phyloP scores from a whole-genome alignment of 495 filamentous ascomycete genomes.

The Penicillium fimorum region DNA sequence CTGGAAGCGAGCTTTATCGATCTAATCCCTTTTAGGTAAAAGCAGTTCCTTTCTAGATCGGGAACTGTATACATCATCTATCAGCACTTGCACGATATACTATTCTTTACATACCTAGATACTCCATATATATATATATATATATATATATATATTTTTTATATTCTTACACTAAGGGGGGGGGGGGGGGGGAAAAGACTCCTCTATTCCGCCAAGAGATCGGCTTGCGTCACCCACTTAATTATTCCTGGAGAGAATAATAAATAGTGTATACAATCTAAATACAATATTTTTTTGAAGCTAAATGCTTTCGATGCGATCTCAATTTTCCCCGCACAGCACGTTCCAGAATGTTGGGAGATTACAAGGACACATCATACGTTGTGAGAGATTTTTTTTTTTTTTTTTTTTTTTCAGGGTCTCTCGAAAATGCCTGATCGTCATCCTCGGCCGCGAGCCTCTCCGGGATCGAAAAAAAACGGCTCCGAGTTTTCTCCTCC shows the following conservation, averaged over 20 bases:
- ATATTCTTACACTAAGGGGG: no score
- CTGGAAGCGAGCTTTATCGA: no score
- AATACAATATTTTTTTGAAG: no score
- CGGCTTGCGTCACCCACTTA: conserved; percentile 27
- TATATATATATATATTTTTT: no score
- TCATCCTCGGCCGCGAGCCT: conserved; percentile 25
- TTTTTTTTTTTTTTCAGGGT: not conserved
- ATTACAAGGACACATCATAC: not conserved
- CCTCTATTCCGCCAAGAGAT: conserved; percentile 17
- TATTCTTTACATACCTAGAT: no score
- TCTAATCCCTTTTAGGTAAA: not conserved
- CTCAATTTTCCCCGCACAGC: conserved; percentile 19
- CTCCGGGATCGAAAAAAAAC: conserved; percentile 22
- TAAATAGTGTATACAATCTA: no score
- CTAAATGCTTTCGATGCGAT: conserved; percentile 6
- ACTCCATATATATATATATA: no score
- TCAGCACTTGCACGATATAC: no score
- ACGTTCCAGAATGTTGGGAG: conserved; percentile 10
- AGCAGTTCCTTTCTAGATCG: not conserved
- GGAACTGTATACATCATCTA: not conserved
- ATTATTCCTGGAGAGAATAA: not conserved
- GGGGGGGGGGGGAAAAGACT: no score
- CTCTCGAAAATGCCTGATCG: no score
- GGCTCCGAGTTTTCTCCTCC: conserved; percentile 34
- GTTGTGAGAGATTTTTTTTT: not conserved